Evolutionary conservation across 805 yeast genomes (phyloP).

Genomic region (Zygosaccharomyces gambellarensis): DNA sequence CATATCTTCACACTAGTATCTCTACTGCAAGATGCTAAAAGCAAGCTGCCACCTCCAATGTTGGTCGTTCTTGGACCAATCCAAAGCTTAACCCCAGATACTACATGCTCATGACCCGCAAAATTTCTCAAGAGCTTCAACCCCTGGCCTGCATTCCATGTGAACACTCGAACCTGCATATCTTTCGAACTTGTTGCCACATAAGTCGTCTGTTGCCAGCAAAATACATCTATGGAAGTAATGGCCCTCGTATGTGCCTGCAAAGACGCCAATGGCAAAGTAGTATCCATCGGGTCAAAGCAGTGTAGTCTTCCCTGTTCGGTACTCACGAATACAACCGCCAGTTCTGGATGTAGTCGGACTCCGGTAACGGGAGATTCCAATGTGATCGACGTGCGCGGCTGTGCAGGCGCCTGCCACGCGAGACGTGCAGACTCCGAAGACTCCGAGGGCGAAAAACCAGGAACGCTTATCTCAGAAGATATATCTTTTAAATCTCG

Average conservation of each 20-base stretch:
- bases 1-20: conserved; percentile 59
- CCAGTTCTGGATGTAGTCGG: conserved; percentile 70
- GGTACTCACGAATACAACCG: conserved; percentile 59
- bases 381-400: conserved; percentile 49
- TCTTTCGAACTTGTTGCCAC: conserved; percentile 51
- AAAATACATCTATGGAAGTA: conserved; percentile 26
- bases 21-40: conserved; percentile 52
- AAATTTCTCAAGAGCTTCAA: conserved; percentile 56
- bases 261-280: conserved; percentile 56
- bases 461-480: background rate
- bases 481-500: background rate
- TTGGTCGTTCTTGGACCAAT: conserved; percentile 5
- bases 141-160: conserved; percentile 24
- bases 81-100: conserved; percentile 54
- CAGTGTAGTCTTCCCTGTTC: conserved; percentile 67
- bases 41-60: background rate
- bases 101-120: conserved; percentile 83
- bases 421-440: conserved; percentile 21
- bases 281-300: conserved; percentile 63
- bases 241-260: conserved; percentile 75
- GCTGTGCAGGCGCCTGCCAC: conserved; percentile 59
- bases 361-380: conserved; percentile 56
- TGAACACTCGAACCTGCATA: conserved; percentile 52
- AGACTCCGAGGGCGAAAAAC: background rate
- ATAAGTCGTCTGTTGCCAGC: conserved; percentile 18